Evolutionary conservation across 345 rosid genomes (phyloP).

Genomic region (Erodium maritimum): DNA sequence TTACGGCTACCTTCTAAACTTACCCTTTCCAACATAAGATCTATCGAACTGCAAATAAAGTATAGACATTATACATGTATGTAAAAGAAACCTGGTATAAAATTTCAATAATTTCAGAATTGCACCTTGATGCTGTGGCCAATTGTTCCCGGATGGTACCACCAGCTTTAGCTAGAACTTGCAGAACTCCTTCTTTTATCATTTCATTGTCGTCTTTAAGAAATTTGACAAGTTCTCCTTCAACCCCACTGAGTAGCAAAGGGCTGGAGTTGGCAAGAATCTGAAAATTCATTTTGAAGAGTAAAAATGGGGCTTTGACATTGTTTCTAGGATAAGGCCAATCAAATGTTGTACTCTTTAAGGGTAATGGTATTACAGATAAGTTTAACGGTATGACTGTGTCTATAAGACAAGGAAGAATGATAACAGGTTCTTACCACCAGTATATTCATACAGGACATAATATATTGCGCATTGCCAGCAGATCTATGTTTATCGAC

Average conservation of each 20-base stretch:
- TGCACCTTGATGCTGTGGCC: conserved; percentile 61
- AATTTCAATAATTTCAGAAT: background rate
- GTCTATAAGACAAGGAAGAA: background rate
- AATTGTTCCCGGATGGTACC: conserved; percentile 90
- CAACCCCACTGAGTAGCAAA: conserved; percentile 62
- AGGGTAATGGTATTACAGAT: background rate
- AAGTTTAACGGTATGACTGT: background rate
- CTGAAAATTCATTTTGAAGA: conserved; percentile 28
- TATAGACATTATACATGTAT: conserved; percentile 6
- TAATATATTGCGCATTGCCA: conserved; percentile 32
- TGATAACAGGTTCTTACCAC: conserved; percentile 49
- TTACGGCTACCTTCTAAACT: conserved; percentile 90
- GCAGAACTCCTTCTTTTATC: conserved; percentile 79
- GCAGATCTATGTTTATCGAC: conserved; percentile 47
- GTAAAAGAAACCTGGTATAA: background rate
- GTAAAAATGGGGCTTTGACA: background rate
- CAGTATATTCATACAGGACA: conserved; percentile 77
- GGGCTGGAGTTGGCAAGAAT: conserved; percentile 80
- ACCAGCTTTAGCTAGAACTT: conserved; percentile 93
- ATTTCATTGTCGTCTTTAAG: conserved; percentile 80
- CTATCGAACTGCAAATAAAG: conserved; percentile 60
- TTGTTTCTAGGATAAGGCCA: no score
- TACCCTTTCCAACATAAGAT: conserved; percentile 79
- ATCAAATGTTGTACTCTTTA: background rate
- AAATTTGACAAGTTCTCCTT: conserved; percentile 68